phyloP scores from a whole-genome alignment of 768 basidiomycete genomes.

The Auricularia auricula-judae region DNA sequence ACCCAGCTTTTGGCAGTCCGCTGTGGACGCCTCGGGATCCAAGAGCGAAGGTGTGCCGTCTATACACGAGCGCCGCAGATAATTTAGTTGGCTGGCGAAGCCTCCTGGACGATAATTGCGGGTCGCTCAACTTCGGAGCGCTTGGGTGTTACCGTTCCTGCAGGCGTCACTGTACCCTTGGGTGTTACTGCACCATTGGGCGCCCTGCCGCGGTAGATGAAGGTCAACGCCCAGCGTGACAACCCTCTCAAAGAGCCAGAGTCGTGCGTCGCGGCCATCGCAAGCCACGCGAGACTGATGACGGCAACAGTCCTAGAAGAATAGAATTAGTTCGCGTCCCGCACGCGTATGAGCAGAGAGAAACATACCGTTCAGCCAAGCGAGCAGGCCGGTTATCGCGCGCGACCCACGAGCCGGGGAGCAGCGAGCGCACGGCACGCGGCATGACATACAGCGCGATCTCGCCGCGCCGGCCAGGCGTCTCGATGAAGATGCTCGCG shows the following conservation, averaged over 20 bases:
- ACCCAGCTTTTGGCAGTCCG: too few species aligned
- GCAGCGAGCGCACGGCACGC: constrained; percentile 48
- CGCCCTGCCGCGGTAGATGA: constrained; percentile 28
- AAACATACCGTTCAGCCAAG: constrained; percentile 44
- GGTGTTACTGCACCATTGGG: neutral
- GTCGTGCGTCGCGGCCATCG: constrained; percentile 51
- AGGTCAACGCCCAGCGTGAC: constrained; percentile 59
- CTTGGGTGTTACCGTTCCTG: too few species aligned
- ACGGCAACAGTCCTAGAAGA: constrained; percentile 13
- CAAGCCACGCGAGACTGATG: constrained; percentile 50
- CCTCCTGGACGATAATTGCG: too few species aligned
- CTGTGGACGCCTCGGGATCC: too few species aligned
- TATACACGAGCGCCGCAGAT: too few species aligned
- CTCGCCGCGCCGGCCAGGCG: constrained; percentile 59
- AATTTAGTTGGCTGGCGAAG: too few species aligned
- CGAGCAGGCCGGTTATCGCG: constrained; percentile 30
- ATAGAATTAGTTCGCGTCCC: neutral
- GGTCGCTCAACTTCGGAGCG: too few species aligned
- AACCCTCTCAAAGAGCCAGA: constrained; percentile 61
- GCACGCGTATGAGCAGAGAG: neutral
- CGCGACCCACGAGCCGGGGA: constrained; percentile 45
- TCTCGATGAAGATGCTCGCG: constrained; percentile 69
- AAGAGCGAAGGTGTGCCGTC: too few species aligned
- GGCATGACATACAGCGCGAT: constrained; percentile 74
- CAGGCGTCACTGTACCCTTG: neutral